Evolutionary conservation across 1,139 yeast species (phyloP), one percentile per base, ranked within the genome.

Genomic region (Sugiyamaella japonica): DNA sequence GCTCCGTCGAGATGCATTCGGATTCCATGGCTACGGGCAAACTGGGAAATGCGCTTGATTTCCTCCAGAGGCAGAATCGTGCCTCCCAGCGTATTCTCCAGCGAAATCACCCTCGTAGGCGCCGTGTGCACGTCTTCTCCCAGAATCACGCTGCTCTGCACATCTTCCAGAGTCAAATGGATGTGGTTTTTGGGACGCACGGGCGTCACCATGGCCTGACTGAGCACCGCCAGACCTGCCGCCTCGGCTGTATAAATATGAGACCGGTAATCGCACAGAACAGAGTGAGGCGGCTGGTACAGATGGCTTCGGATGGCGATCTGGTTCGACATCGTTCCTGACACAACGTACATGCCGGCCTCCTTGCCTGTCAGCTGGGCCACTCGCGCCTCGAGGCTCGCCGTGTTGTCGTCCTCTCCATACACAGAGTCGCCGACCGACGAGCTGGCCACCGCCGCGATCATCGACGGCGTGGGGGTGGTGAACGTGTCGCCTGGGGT

Each of bases 261-360:
- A 17, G 93, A 86, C 61, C 97, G 77, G 69, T 85, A 77, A 71
- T 91, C 97, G 73, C 96, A 88, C 56, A 90, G 70, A 42, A 91
- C 79, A 29, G 90, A 80, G 72, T 87, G 85, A 16, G 98, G 98
- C 39, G 97, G 97, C 70, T 88, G 96, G 62, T 73, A 70, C 58
- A 91, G 75, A 62, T 87, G 89, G 8, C 90, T 77, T 66, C 97
- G 78, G 55, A 91, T 72, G 23, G 87, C 97, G 59, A 91, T 79
- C 73, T 91, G 98, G 71, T 91, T 91, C 36, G 96, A 86, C 73
- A 91, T 73, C 7, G 98, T 93, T 55, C 98, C 98, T 28, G 96
- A 86, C 13, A 84, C 88, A 70, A 96, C 89, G 72, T 80, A 91
- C 55, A 89, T 70, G 23, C 89, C 97, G 3, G 91, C 88, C 63